Base-by-base conservation (phyloP, 2,329 filamentous ascomycete species). In the Juglanconis juglandina region DNA sequence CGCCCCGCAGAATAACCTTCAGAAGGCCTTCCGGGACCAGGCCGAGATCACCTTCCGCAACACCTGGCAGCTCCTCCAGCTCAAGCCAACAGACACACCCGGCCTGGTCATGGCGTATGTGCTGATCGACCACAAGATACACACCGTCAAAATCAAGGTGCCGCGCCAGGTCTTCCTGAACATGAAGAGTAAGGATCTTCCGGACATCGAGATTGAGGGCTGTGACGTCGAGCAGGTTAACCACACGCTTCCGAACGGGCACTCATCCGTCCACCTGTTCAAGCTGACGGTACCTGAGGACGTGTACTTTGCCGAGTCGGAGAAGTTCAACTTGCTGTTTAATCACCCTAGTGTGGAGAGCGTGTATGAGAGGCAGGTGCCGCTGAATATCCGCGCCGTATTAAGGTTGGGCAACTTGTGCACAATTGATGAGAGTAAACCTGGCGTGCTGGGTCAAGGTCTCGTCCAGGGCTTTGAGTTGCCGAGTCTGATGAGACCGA, bases 271-370 rank as follows among this genome's bases (percentile, higher is more conserved):
- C 4, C 92, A 99, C 77, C 81, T 99, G 4, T 98, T 98, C 82
- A 96, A 93, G 76, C 81, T 99, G 42, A 93, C 89, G 0, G 91
- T 99, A 74, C 83, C 91, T 0, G 95, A 99, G 72, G 88, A 95
- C 59, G 82, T 90, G 0, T 99, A 96, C 74, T 86, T 96, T 63
- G 86, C 87, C 49, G 91, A 98, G 72, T 82, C 88, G 0, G 89
- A 92, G 63, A 96, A 92, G 70, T 88, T 98, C 63, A 86, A 88
- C 2, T 76, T 88, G 34, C 79, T 98, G 1, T 94, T 97, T 77
- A 92, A 94, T 64, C 93, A 99, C 70, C 86, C 92, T 0, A 96
- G 92, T 72, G 91, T 99, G 1, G 95, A 99, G 74, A 96, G 96
- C 35, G 92, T 99, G 13, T 99, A 99, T 70, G 96, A 99, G 76